Evolutionary conservation across 768 basidiomycete species (phyloP).

Genomic region (Polyporus arcularius): DNA sequence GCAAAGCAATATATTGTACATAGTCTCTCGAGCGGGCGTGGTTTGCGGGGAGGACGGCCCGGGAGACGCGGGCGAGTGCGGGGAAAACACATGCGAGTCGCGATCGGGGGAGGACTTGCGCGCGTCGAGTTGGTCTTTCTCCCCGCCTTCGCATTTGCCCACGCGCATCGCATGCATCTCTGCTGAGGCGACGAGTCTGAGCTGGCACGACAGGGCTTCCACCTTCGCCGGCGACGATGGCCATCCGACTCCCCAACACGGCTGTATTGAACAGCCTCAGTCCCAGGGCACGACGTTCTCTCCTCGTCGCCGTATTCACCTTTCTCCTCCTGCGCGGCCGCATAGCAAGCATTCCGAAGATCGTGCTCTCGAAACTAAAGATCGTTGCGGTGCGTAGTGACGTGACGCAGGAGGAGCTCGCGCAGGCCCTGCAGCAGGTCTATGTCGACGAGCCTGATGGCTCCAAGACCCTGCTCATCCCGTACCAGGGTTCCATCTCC

Average conservation of each 20-base stretch:
- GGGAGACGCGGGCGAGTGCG: not conserved
- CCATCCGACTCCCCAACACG: constrained; percentile 11
- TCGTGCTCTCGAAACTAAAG: constrained; percentile 32
- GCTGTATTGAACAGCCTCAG: constrained; percentile 6
- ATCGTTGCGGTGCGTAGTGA: constrained; percentile 16
- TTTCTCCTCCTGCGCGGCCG: constrained; percentile 55
- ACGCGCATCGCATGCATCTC: no score
- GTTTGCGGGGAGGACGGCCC: not conserved
- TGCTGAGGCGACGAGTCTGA: not conserved
- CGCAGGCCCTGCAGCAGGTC: constrained; percentile 56
- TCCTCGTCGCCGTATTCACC: constrained; percentile 46
- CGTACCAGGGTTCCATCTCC: constrained; percentile 61
- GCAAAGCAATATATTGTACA: no score
- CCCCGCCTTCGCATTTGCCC: no score
- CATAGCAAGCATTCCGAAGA: constrained; percentile 37
- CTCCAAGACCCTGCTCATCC: constrained; percentile 64
- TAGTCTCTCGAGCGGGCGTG: not conserved
- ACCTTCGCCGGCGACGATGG: not conserved
- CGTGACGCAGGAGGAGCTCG: constrained; percentile 40
- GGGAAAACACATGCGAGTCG: not conserved
- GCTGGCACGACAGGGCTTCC: not conserved
- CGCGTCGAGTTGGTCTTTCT: not conserved
- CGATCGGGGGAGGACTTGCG: not conserved
- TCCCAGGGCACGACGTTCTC: constrained; percentile 26
- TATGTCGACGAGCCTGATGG: constrained; percentile 63